Percentiles rank a stretch among this genome's conserved stretches.
Evolutionary conservation across 805 yeast species (phyloP).

Genomic region (Yueomyces sinensis): DNA sequence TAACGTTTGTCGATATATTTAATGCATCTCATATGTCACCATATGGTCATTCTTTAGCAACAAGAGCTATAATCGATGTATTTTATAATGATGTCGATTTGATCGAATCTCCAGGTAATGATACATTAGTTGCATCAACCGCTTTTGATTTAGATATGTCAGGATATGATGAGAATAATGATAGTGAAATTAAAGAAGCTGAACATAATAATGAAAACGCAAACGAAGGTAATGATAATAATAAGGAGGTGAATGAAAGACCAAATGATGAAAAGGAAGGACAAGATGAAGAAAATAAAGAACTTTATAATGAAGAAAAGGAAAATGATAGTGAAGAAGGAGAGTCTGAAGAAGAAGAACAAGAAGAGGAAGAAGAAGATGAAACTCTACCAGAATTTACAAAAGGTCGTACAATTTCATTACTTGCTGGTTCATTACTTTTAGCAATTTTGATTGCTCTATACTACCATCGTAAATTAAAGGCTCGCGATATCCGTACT

Average conservation of each 20-base stretch:
- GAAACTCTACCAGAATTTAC: too few relatives aligned
- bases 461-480: too few relatives aligned
- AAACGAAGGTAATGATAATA: constrained; percentile 7
- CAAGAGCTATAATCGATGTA: constrained; percentile 60
- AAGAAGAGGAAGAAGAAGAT: constrained; percentile 3
- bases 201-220: constrained; percentile 37
- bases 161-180: constrained; percentile 35
- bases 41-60: constrained; percentile 55
- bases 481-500: too few relatives aligned
- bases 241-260: constrained; percentile 5
- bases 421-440: too few relatives aligned
- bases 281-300: constrained; percentile 33
- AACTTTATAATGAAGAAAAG: constrained; percentile 38
- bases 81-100: constrained; percentile 34
- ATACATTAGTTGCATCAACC: constrained; percentile 8
- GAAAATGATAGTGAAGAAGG: constrained; percentile 30
- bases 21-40: constrained; percentile 94
- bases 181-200: constrained; percentile 32
- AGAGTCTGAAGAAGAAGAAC: constrained; percentile 5
- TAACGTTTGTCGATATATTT: constrained; percentile 61
- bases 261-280: constrained; percentile 21
- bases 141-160: constrained; percentile 16
- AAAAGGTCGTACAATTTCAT: too few relatives aligned
- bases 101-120: constrained; percentile 38
- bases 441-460: too few relatives aligned